Percentiles rank a stretch among this genome's conserved stretches.
Conservation (phyloP, 805 yeast species). For the Candida broadrunensis region DNA sequence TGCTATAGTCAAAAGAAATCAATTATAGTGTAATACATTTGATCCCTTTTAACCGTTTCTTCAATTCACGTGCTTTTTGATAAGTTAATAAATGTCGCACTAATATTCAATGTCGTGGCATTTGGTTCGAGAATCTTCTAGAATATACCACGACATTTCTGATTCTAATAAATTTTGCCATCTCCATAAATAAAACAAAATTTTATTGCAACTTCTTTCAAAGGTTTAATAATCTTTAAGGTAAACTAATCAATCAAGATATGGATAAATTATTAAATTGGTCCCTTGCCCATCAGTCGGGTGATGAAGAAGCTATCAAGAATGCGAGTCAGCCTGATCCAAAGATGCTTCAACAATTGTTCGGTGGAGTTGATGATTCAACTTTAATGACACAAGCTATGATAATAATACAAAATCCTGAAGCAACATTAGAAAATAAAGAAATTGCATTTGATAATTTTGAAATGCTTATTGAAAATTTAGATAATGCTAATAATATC, state of each 20-base stretch:
- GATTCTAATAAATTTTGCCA: too few species aligned
- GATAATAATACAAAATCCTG: constrained; percentile 53
- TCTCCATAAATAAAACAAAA: too few species aligned
- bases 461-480: constrained; percentile 88
- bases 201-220: too few species aligned
- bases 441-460: constrained; percentile 82
- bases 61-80: too few species aligned
- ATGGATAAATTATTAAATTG: constrained; percentile 93
- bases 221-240: too few species aligned
- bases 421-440: constrained; percentile 60
- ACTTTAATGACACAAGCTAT: constrained; percentile 80
- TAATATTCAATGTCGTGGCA: too few species aligned
- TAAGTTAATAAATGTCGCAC: too few species aligned
- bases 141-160: background rate
- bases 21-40: too few species aligned
- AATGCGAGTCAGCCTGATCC: constrained; percentile 75
- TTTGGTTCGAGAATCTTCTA: background rate
- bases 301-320: constrained; percentile 64
- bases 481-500: constrained; percentile 93
- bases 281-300: constrained; percentile 79
- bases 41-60: too few species aligned
- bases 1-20: too few species aligned
- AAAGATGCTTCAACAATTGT: constrained; percentile 71
- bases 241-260: too few species aligned
- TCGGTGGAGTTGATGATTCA: constrained; percentile 83